Percentiles rank a stretch among this genome's conserved stretches.
These are phyloP conservation scores for Ailanthus altissimus DNA, from an alignment of 345 rosid species.

Conservation along the genomic window DNA sequence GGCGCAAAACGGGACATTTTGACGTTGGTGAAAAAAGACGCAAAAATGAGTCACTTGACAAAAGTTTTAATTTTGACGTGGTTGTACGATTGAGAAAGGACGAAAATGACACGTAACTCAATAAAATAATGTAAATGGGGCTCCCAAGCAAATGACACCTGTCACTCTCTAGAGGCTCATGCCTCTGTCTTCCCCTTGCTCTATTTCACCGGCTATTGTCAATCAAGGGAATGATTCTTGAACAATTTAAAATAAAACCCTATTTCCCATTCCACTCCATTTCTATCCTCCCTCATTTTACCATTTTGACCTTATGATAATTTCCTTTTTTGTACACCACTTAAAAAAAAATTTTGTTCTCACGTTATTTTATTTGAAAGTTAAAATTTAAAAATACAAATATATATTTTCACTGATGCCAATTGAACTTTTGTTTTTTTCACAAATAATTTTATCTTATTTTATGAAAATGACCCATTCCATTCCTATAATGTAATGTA, in stretches of 20 bases:
- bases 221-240: not conserved
- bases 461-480: too few relatives aligned
- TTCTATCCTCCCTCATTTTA: not conserved
- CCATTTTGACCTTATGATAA: not conserved
- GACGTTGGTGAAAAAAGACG: not conserved
- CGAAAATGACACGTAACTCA: not conserved
- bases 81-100: not conserved
- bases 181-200: not conserved
- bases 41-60: too few relatives aligned
- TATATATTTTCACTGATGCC: too few relatives aligned
- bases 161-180: not conserved
- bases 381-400: too few relatives aligned
- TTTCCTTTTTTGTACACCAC: not conserved
- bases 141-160: not conserved
- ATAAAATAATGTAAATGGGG: not conserved
- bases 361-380: too few relatives aligned
- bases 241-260: not conserved
- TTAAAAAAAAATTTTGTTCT: not conserved
- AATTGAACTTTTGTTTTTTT: too few relatives aligned
- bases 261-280: not conserved
- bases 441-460: too few relatives aligned
- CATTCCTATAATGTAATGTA: too few relatives aligned
- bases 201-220: not conserved
- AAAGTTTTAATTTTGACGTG: not conserved
- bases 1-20: not conserved